phyloP scores from a whole-genome alignment of 2,329 filamentous ascomycete species.

The Allantophomopsis cytisporea region DNA sequence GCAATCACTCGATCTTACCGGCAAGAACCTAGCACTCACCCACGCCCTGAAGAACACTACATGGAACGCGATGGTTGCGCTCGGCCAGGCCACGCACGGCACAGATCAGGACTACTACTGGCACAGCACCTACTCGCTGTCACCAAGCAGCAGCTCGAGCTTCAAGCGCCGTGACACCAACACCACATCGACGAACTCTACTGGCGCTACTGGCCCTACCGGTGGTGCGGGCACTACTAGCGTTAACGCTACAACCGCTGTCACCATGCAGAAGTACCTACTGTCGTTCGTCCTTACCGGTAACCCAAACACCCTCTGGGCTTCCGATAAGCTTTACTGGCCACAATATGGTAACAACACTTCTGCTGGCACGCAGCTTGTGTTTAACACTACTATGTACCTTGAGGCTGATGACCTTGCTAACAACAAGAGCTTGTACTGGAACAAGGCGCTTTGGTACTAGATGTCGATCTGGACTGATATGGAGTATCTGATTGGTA shows the following conservation, averaged over 20 bases:
- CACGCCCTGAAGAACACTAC: conserved; percentile 20
- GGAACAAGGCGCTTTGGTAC: conserved; percentile 22
- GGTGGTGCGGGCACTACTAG: conserved; percentile 9
- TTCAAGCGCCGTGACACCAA: conserved; percentile 1
- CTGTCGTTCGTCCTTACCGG: conserved; percentile 19
- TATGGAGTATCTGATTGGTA: too few relatives aligned
- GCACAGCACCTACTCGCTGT: conserved; percentile 14
- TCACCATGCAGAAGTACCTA: conserved; percentile 22
- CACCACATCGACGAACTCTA: conserved; percentile 5
- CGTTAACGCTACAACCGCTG: conserved; percentile 13
- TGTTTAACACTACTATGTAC: conserved; percentile 20
- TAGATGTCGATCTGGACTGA: conserved; percentile 5
- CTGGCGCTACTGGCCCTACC: conserved; percentile 4
- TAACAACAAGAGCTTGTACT: conserved; percentile 16
- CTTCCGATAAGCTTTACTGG: conserved; percentile 20
- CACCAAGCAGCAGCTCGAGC: conserved; percentile 3
- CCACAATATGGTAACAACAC: conserved; percentile 16
- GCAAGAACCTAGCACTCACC: conserved; percentile 20
- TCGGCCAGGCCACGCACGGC: conserved; percentile 19
- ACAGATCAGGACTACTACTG: conserved; percentile 23
- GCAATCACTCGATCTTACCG: conserved; percentile 20
- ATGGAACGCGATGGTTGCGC: conserved; percentile 20
- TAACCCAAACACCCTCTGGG: conserved; percentile 18
- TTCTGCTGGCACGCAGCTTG: conserved; percentile 10
- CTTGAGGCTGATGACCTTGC: conserved; percentile 18